Evolutionary conservation across 768 basidiomycete species (phyloP).

Genomic region (Grammothele lineata): DNA sequence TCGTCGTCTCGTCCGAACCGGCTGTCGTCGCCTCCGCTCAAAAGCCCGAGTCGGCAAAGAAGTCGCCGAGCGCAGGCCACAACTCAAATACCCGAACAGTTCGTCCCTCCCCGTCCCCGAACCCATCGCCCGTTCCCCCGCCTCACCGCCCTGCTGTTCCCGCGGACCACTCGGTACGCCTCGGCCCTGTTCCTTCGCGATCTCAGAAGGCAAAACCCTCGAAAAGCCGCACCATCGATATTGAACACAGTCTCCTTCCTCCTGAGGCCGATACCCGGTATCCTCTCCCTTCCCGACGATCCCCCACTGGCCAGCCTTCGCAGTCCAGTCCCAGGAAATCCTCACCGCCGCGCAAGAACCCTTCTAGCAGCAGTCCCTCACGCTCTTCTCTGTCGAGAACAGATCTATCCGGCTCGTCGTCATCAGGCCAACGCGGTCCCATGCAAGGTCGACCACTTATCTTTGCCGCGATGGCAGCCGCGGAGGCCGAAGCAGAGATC

Average conservation of each 20-base stretch:
- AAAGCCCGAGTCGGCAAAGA: too few relatives aligned
- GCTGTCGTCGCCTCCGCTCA: background rate
- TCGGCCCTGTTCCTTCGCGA: background rate
- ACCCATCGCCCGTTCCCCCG: too few relatives aligned
- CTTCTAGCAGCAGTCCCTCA: background rate
- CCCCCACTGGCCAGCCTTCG: background rate
- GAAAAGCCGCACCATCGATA: slow-evolving; percentile 4
- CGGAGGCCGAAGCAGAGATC: slow-evolving; percentile 13
- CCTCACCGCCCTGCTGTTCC: too few relatives aligned
- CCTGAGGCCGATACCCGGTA: slow-evolving; percentile 14
- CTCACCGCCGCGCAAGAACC: background rate
- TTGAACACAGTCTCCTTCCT: slow-evolving; percentile 12
- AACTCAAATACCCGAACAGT: too few relatives aligned
- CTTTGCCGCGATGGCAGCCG: slow-evolving; percentile 48
- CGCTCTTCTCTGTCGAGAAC: background rate
- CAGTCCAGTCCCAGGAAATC: background rate
- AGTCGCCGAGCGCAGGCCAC: too few relatives aligned
- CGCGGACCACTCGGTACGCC: background rate
- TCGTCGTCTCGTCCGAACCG: background rate
- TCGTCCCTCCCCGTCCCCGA: too few relatives aligned
- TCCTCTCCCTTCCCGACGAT: slow-evolving; percentile 12
- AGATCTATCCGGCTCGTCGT: background rate
- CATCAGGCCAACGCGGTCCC: slow-evolving; percentile 3
- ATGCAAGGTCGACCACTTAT: slow-evolving; percentile 54
- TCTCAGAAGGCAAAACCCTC: slow-evolving; percentile 1